Percentiles rank a stretch among this genome's conserved stretches.
phyloP scores from a whole-genome alignment of 768 basidiomycete genomes.

The Pholiota molesta region DNA sequence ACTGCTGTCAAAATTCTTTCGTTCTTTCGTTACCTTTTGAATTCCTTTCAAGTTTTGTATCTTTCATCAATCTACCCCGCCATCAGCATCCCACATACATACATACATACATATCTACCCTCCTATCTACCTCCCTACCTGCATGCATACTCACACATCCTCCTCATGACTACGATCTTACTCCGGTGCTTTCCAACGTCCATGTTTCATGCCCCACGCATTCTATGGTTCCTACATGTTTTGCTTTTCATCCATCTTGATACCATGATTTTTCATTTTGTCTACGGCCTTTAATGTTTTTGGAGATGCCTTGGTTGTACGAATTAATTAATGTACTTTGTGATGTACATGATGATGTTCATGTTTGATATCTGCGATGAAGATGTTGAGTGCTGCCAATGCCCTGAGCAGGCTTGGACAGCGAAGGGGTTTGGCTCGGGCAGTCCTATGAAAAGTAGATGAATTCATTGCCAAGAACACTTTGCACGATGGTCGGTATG shows the following conservation, averaged over 20 bases:
- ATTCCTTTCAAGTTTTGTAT: conserved; percentile 3
- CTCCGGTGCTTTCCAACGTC: not conserved
- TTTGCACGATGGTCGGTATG: not conserved
- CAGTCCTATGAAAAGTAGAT: not conserved
- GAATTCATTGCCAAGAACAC: not conserved
- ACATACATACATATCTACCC: not conserved
- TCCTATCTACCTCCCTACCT: not conserved
- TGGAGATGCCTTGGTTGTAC: conserved; percentile 3
- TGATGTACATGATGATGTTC: conserved; percentile 1
- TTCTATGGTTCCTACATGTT: conserved; percentile 3
- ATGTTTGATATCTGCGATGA: not conserved
- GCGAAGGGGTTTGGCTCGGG: not conserved
- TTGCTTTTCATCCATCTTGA: not conserved
- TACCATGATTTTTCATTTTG: not conserved
- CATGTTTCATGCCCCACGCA: not conserved
- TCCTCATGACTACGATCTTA: not conserved
- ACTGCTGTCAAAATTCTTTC: not conserved
- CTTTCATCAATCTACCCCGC: not conserved
- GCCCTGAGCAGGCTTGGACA: too few relatives aligned
- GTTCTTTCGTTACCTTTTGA: not conserved
- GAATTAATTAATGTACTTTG: conserved; percentile 7
- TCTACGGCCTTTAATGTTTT: not conserved
- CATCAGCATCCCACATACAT: not conserved
- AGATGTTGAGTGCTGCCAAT: not conserved
- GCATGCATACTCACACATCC: not conserved